These are phyloP conservation scores for Russula brevipes DNA, from an alignment of 768 basidiomycete species.

Conservation along the genomic window DNA sequence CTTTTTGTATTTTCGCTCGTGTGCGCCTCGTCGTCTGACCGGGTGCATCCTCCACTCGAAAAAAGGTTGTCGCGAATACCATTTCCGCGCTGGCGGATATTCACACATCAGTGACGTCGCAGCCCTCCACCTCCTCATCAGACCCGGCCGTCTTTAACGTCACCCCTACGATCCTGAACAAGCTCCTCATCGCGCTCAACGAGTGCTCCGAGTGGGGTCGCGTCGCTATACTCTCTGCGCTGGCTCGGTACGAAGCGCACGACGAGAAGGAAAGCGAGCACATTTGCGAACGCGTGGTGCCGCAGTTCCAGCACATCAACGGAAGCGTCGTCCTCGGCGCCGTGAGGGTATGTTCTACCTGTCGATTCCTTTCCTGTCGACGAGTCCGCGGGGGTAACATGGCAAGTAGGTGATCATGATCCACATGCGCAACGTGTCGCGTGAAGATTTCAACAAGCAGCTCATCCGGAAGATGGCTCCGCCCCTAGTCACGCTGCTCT, in stretches of 20 bases:
- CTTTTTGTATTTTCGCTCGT: neutral
- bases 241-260: constrained; percentile 74
- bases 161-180: constrained; percentile 76
- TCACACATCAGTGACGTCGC: constrained; percentile 62
- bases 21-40: constrained; percentile 2
- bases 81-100: constrained; percentile 92
- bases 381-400: neutral
- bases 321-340: constrained; percentile 96
- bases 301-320: constrained; percentile 97
- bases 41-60: too few species aligned
- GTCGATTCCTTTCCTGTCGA: neutral
- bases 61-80: constrained; percentile 93
- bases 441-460: constrained; percentile 80
- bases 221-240: constrained; percentile 83
- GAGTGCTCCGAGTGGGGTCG: constrained; percentile 99
- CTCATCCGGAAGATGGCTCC: constrained; percentile 97
- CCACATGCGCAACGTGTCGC: constrained; percentile 76
- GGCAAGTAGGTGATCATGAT: constrained; percentile 85
- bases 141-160: constrained; percentile 74
- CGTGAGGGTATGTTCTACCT: constrained; percentile 59
- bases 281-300: constrained; percentile 96
- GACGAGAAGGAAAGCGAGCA: constrained; percentile 97
- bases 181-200: constrained; percentile 90
- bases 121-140: constrained; percentile 47
- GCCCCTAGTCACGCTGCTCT: constrained; percentile 89